Conservation (phyloP, 176 grass and related monocot species). For the Triticum timopheevii region DNA sequence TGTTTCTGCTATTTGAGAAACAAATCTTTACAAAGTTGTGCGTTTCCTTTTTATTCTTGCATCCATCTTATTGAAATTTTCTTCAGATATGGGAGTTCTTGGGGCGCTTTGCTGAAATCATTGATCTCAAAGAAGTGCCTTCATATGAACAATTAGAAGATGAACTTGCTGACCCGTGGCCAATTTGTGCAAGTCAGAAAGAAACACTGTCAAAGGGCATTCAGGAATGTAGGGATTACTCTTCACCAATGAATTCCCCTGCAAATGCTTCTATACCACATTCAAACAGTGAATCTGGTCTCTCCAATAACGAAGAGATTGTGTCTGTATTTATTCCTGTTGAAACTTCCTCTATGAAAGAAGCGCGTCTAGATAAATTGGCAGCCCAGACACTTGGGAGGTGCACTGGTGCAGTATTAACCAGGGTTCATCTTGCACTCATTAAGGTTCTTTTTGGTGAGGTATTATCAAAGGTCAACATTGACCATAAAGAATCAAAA, state of each 20-base stretch:
- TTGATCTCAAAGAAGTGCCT: conserved; percentile 79
- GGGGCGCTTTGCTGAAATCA: conserved; percentile 67
- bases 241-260: conserved; percentile 41
- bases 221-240: conserved; percentile 43
- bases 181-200: conserved; percentile 47
- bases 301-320: conserved; percentile 52
- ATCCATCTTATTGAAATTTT: conserved; percentile 22
- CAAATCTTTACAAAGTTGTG: conserved; percentile 34
- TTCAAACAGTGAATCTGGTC: conserved; percentile 48
- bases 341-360: conserved; percentile 62
- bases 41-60: conserved; percentile 32
- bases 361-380: conserved; percentile 64
- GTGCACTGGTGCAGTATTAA: conserved; percentile 70
- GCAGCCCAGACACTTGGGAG: conserved; percentile 65
- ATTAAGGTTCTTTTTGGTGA: conserved; percentile 82
- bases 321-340: conserved; percentile 56
- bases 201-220: conserved; percentile 39
- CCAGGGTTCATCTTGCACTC: conserved; percentile 69
- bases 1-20: conserved; percentile 21
- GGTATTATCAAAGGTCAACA: conserved; percentile 61
- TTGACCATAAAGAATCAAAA: conserved; percentile 83
- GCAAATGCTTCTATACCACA: conserved; percentile 50
- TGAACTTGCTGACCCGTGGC: conserved; percentile 97
- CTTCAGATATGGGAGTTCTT: conserved; percentile 90
- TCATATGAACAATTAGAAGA: conserved; percentile 83